Conservation (phyloP, 2,329 filamentous ascomycete genomes). For the Nannizzia gypsea region DNA sequence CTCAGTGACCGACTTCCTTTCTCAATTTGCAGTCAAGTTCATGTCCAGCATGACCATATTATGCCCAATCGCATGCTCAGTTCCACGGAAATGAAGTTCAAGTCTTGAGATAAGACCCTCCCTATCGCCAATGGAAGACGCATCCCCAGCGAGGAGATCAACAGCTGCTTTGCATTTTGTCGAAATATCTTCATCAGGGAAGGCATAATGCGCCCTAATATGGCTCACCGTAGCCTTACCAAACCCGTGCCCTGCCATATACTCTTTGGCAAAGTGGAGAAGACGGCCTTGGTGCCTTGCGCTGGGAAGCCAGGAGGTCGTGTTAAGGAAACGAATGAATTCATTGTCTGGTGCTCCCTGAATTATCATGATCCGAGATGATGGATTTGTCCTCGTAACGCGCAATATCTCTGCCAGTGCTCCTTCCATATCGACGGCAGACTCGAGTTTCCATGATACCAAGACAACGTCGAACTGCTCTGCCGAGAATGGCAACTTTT, state of each 20-base stretch:
- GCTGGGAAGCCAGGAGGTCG: slow-evolving; percentile 5
- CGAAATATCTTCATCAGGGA: neutral
- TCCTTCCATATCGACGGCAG: neutral
- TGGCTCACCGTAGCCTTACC: neutral
- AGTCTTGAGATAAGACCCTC: neutral
- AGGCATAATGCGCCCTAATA: neutral
- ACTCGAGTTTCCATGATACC: slow-evolving; percentile 1
- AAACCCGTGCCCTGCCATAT: neutral
- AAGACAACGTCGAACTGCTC: slow-evolving; percentile 6
- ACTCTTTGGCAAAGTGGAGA: neutral
- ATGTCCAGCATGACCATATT: neutral
- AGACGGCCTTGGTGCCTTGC: slow-evolving; percentile 2
- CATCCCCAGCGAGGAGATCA: neutral
- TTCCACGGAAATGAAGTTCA: neutral
- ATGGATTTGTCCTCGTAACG: neutral
- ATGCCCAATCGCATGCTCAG: neutral
- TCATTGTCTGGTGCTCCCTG: slow-evolving; percentile 9
- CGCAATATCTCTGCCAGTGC: slow-evolving; percentile 5
- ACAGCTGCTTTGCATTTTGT: neutral
- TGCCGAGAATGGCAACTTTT: slow-evolving; percentile 4
- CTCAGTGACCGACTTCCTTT: too few species aligned
- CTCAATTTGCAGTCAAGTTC: neutral
- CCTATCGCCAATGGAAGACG: neutral
- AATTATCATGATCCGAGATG: slow-evolving; percentile 5
- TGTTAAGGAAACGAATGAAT: neutral